These are phyloP conservation scores for Arctium minus DNA, from an alignment of 129 eudicot genomes.

Conservation along the genomic window DNA sequence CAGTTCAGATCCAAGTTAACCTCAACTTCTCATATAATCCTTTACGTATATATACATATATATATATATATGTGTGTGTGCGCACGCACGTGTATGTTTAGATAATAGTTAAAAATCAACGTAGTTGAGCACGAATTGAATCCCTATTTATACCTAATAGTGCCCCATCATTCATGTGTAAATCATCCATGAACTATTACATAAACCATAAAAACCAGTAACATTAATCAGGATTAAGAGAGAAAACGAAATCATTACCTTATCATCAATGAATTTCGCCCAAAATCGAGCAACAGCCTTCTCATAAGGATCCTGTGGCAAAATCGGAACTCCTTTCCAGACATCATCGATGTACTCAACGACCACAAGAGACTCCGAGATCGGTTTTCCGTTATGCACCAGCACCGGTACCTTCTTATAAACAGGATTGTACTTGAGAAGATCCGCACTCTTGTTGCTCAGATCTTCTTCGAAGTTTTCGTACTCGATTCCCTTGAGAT, in stretches of 20 bases:
- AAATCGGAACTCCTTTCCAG: conserved; percentile 22
- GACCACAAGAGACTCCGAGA: conserved; percentile 25
- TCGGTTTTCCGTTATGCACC: conserved; percentile 17
- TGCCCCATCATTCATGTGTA: too few species aligned
- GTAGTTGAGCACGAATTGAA: neutral
- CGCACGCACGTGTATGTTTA: too few species aligned
- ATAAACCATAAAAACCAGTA: neutral
- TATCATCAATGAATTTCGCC: conserved; percentile 29
- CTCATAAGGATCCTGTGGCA: conserved; percentile 28
- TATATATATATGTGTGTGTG: too few species aligned
- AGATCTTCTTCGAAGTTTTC: conserved; percentile 25
- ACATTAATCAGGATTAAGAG: neutral
- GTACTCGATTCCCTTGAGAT: conserved; percentile 20
- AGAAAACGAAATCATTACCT: conserved; percentile 21
- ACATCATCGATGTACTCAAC: conserved; percentile 30
- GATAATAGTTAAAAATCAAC: too few species aligned
- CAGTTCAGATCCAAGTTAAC: too few species aligned
- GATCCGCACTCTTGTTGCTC: conserved; percentile 19
- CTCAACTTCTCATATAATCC: too few species aligned
- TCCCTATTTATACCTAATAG: neutral
- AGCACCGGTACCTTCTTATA: conserved; percentile 31
- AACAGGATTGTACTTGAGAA: conserved; percentile 31
- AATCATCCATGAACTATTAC: neutral
- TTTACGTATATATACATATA: too few species aligned
- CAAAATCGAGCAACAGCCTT: conserved; percentile 26